Conservation (phyloP, 192 early-diverging fungal species). For the Podila epigama region DNA sequence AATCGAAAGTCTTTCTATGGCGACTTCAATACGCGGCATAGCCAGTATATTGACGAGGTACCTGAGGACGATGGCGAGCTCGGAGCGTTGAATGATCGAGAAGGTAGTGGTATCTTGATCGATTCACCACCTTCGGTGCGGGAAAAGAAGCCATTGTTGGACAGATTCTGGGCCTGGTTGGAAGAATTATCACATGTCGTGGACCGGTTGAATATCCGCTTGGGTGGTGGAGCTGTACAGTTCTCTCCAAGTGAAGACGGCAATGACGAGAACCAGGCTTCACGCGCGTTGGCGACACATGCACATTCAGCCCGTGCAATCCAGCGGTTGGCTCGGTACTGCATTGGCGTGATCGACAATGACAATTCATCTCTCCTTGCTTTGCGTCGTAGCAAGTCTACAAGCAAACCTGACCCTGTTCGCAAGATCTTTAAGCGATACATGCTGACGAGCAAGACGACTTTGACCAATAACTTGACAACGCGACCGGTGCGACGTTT, state of each 20-base stretch:
- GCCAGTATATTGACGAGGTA: background rate
- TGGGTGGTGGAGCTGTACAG: background rate
- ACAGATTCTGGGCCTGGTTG: background rate
- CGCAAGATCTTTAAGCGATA: conserved; percentile 14
- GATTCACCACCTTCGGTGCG: background rate
- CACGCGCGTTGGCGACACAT: background rate
- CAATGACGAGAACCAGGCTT: background rate
- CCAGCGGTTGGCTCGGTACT: background rate
- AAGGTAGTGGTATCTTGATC: background rate
- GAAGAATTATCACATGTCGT: background rate
- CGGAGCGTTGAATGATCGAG: background rate
- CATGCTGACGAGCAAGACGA: conserved; percentile 3
- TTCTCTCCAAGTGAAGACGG: background rate
- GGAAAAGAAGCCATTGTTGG: background rate
- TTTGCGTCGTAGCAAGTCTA: background rate
- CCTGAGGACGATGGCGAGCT: background rate
- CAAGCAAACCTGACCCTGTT: background rate
- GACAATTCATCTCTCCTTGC: background rate
- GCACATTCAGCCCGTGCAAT: background rate
- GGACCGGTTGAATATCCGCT: background rate
- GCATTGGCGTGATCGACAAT: background rate
- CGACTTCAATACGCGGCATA: background rate
- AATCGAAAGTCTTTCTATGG: background rate
- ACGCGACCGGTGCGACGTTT: conserved; percentile 5
- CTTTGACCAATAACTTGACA: background rate